Percentiles rank a stretch among this genome's conserved stretches.
phyloP scores from a whole-genome alignment of 306 rosid genomes.

The Lathyrus aphaca region DNA sequence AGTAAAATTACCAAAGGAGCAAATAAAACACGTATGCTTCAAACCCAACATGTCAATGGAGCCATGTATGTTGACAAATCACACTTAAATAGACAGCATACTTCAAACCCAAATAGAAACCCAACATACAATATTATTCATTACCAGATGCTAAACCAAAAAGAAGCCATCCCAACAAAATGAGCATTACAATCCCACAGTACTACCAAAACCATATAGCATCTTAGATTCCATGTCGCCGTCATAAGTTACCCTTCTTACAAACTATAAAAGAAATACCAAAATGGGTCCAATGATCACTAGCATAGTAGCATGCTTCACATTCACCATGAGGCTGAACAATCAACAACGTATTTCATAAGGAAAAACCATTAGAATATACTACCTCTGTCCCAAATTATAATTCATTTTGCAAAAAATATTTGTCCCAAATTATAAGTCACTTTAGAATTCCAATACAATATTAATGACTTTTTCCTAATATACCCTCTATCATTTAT shows the following conservation, averaged over 20 bases:
- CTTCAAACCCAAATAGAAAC: background rate
- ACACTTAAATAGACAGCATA: constrained; percentile 1
- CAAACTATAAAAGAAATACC: constrained; percentile 6
- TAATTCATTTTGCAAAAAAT: too few relatives aligned
- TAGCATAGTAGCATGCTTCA: background rate
- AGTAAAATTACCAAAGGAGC: background rate
- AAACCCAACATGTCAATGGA: too few relatives aligned
- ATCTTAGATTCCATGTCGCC: constrained; percentile 1
- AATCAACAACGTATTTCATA: background rate
- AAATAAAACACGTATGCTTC: too few relatives aligned
- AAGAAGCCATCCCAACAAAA: background rate
- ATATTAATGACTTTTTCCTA: too few relatives aligned
- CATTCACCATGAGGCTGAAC: constrained; percentile 12
- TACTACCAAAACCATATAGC: constrained; percentile 8
- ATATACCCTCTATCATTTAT: too few relatives aligned
- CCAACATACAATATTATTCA: constrained; percentile 1
- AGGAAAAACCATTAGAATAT: constrained; percentile 8
- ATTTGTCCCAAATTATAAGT: too few relatives aligned
- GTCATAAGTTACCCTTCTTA: background rate
- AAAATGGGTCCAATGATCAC: constrained; percentile 15
- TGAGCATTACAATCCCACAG: constrained; percentile 4
- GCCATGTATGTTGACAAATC: constrained; percentile 1
- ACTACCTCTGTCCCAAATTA: too few relatives aligned
- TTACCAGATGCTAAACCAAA: constrained; percentile 18
- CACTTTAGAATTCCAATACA: too few relatives aligned